Evolutionary conservation across 2,329 filamentous ascomycete species (phyloP), one percentile per base, ranked within the genome.

Genomic region (Neopestalotiopsis rosae): DNA sequence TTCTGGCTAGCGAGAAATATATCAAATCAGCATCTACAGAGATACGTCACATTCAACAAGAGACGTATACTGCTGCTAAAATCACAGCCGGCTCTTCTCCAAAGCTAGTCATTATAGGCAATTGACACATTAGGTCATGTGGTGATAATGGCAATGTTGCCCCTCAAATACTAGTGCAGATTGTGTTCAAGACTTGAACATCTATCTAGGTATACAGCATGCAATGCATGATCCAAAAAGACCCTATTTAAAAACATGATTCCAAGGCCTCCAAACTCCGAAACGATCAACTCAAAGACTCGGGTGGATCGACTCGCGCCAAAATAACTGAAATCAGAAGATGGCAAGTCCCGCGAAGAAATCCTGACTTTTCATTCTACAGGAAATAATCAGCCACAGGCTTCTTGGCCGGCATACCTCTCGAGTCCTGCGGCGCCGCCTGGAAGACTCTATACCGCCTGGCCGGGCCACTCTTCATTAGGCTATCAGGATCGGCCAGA

Each of bases 331-430:
- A 59, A 24, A 59, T 30, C 28, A 62, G 20, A n/a, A 20, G 34
- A n/a, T 17, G 34, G 28, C 32, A 17, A 34, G 59, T 62, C 59
- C 32, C 40, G 59, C 59, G 14, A 14, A 12, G 5, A 12, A 42
- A 10, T 40, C 28, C n/a, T 2, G 12, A 32, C 13, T 24, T 52
- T 28, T 20, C 45, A 5, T 57, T 62, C 80, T 79, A 91, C 81
- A 99, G 84, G 81, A 99, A 99, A 84, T 98, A 99, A 82, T 98
- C 95, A 14, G 94, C 94, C 66, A 97, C 94, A 3, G 96, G 96
- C 82, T 98, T 98, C 88, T 99, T 99, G 3, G 96, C 96, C 69
- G 96, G 96, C 96, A 99, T 99, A 4, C 96, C 96, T 75, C 96
- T 88, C 1, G 92, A 94, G 80, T 98, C 96, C 83, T 99, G 96